Conservation (phyloP, 208 protist genomes). For the Trypanosoma mega region DNA sequence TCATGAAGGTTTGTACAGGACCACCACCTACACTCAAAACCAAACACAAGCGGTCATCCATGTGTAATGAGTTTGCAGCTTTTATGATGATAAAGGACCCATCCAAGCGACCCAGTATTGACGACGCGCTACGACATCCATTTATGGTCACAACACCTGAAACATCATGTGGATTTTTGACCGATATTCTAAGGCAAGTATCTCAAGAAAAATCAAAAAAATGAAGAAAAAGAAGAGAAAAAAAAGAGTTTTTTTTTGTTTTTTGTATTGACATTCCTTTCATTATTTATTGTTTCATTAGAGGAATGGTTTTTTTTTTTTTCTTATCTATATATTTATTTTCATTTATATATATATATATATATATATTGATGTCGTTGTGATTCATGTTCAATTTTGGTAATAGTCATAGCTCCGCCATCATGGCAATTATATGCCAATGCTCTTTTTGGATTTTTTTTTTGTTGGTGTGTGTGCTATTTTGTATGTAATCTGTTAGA, state of each 20-base stretch:
- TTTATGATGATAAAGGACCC: constrained; percentile 27
- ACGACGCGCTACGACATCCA: constrained; percentile 12
- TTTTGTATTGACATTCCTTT: constrained; percentile 10
- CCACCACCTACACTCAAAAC: constrained; percentile 14
- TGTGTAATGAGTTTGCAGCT: constrained; percentile 16
- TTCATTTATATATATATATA: constrained; percentile 24
- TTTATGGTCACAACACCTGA: constrained; percentile 14
- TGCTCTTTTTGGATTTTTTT: too few relatives aligned
- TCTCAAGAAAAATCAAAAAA: background rate
- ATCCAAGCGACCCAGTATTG: constrained; percentile 14
- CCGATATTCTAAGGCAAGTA: background rate
- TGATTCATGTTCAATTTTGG: too few relatives aligned
- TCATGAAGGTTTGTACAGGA: constrained; percentile 16
- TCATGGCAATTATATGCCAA: too few relatives aligned
- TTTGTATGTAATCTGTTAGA: too few relatives aligned
- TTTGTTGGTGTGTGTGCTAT: too few relatives aligned
- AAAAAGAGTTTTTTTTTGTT: constrained; percentile 1
- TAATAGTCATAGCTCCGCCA: too few relatives aligned
- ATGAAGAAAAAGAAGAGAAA: background rate
- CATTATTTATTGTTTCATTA: constrained; percentile 14
- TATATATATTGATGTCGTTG: background rate
- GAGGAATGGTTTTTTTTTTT: background rate
- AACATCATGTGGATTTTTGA: constrained; percentile 15
- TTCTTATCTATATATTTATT: too few relatives aligned
- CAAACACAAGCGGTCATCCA: constrained; percentile 4